Base-by-base conservation (phyloP, 1,139 yeast species). In the Diutina rugosa region DNA sequence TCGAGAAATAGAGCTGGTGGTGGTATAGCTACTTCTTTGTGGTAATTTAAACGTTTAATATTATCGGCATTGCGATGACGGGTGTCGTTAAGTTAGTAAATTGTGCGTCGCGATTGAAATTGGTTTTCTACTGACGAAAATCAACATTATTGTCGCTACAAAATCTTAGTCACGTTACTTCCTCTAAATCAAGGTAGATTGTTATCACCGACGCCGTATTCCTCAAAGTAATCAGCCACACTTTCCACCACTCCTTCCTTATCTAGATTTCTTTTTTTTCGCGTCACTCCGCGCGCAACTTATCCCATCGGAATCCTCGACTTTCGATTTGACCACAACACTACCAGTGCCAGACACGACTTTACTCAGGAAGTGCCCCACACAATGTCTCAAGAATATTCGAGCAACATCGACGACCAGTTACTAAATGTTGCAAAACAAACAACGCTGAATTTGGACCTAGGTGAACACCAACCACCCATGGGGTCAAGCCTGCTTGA, bases 351-450 rank as follows among this genome's bases (percentile, higher is more conserved):
- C 51, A 47, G 44, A 49, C 53, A 49, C 53, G 53, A 49, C 53
- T 18, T 21, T 18, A 21, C 53, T 32, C 14, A 6, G 41, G 53
- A 14, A 44, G 53, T n/a, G 44, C 51, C 38, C 35, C 51, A 28
- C 51, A 30, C 45, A 16, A 49, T 49, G 53, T 49, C 53, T n/a
- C 41, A 49, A 30, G 46, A 44, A n/a, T 49, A 28, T 38, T 38
- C 18, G 53, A 32, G 44, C 44, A 49, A 49, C 45, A 49, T 49
- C 53, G 53, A 49, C 32, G 53, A 49, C 41, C 53, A 49, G 35
- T 49, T 49, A 28, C 53, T 49, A 32, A 32, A 49, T 49, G 53
- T 49, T 4, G 28, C 53, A 4, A 49, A 49, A 16, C 53, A 49
- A 18, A 30, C 53, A 12, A n/a, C 26, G 10, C 26, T 18, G 26